These are phyloP conservation scores for Diaporthe velutina DNA, from an alignment of 2,329 filamentous ascomycete genomes.

Conservation along the genomic window DNA sequence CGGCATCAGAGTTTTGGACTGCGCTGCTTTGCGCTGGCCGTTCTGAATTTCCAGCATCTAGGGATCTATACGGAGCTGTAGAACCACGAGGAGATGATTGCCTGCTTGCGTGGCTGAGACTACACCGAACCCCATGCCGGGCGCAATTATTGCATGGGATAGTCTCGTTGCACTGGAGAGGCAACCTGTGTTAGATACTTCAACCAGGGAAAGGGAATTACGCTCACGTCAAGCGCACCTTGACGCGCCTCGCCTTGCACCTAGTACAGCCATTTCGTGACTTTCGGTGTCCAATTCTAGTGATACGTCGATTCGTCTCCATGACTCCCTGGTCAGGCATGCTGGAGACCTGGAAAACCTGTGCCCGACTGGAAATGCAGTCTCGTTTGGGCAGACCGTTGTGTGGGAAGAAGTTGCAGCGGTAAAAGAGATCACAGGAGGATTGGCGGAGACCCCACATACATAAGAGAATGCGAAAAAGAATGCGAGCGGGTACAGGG, in stretches of 20 bases:
- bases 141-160: neutral
- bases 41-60: neutral
- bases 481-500: neutral
- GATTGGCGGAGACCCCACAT: neutral
- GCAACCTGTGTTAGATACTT: neutral
- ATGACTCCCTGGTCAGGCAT: neutral
- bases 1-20: neutral
- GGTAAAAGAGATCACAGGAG: neutral
- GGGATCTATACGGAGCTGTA: neutral
- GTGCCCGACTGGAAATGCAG: neutral
- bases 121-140: slow-evolving; percentile 1
- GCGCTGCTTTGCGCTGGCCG: neutral
- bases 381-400: neutral
- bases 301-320: neutral
- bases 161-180: neutral
- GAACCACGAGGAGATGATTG: neutral
- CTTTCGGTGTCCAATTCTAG: neutral
- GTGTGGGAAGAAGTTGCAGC: neutral
- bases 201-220: neutral
- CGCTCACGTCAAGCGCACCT: neutral
- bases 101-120: neutral
- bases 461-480: slow-evolving; percentile 6
- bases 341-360: neutral
- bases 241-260: neutral
- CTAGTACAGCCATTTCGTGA: neutral